These are phyloP conservation scores for Phaffomyces antillensis DNA, from an alignment of 805 yeast species.

Conservation along the genomic window DNA sequence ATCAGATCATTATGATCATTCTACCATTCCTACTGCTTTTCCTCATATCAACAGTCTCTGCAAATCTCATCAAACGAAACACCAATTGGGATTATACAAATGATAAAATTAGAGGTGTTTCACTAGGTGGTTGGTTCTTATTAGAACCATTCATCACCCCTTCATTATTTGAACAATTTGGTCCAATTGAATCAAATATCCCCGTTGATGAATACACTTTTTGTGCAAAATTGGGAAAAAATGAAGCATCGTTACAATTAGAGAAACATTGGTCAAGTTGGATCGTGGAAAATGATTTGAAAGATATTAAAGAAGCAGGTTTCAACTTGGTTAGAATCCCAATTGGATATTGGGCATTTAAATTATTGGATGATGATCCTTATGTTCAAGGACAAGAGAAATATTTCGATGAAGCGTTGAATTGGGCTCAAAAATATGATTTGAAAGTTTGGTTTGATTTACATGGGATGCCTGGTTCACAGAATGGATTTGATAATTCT, in stretches of 20 bases:
- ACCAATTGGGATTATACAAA: constrained; percentile 17
- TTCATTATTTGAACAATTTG: constrained; percentile 39
- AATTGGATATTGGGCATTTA: constrained; percentile 73
- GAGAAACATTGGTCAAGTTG: constrained; percentile 50
- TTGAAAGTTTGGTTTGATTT: constrained; percentile 69
- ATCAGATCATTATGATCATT: neutral
- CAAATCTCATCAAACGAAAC: neutral
- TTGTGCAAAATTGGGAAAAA: constrained; percentile 41
- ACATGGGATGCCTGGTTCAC: constrained; percentile 81
- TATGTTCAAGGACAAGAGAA: constrained; percentile 59
- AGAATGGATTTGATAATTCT: constrained; percentile 80
- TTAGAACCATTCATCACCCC: constrained; percentile 70
- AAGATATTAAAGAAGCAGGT: constrained; percentile 42
- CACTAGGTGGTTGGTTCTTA: constrained; percentile 68
- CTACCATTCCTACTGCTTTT: neutral
- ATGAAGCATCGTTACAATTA: constrained; percentile 35
- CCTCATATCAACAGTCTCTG: neutral
- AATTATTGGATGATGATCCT: constrained; percentile 41
- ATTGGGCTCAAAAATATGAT: constrained; percentile 56
- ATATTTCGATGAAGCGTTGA: constrained; percentile 57
- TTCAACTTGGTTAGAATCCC: constrained; percentile 71
- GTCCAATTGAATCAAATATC: constrained; percentile 28
- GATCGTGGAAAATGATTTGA: constrained; percentile 53
- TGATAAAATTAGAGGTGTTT: constrained; percentile 34
- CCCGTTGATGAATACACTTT: constrained; percentile 59